Evolutionary conservation across 2,329 filamentous ascomycete species (phyloP).

Genomic region (Fusarium temperatum): DNA sequence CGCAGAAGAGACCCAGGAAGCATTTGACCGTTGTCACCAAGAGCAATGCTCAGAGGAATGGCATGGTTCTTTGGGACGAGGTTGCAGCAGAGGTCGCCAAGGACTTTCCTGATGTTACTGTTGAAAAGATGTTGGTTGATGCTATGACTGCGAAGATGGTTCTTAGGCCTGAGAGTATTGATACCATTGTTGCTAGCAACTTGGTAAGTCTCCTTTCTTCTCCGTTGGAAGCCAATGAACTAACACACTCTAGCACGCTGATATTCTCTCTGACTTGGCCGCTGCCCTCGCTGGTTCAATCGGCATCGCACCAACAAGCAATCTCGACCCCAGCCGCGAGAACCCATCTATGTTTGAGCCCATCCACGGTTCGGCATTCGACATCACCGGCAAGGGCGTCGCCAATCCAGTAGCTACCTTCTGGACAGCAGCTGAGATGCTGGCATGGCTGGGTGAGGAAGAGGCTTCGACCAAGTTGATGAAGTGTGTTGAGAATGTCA

Average conservation of each 20-base stretch:
- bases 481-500: conserved; percentile 62
- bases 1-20: conserved; percentile 64
- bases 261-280: conserved; percentile 76
- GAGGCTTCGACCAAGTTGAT: conserved; percentile 60
- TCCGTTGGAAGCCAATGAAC: not conserved
- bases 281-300: conserved; percentile 76
- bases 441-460: conserved; percentile 65
- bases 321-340: conserved; percentile 68
- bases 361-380: conserved; percentile 67
- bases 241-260: conserved; percentile 54
- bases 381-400: conserved; percentile 65
- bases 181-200: conserved; percentile 72
- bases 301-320: conserved; percentile 75
- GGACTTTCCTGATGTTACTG: conserved; percentile 68
- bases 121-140: conserved; percentile 74
- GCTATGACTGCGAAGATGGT: conserved; percentile 74
- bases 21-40: conserved; percentile 71
- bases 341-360: conserved; percentile 69
- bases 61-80: conserved; percentile 76
- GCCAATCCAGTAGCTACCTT: conserved; percentile 68
- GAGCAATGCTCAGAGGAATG: conserved; percentile 71
- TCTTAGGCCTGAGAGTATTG: conserved; percentile 65
- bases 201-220: conserved; percentile 45
- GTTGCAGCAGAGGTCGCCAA: conserved; percentile 62
- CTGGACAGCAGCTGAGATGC: conserved; percentile 67